Conservation (phyloP, 441 rosid species). For the Sinapis alba region DNA sequence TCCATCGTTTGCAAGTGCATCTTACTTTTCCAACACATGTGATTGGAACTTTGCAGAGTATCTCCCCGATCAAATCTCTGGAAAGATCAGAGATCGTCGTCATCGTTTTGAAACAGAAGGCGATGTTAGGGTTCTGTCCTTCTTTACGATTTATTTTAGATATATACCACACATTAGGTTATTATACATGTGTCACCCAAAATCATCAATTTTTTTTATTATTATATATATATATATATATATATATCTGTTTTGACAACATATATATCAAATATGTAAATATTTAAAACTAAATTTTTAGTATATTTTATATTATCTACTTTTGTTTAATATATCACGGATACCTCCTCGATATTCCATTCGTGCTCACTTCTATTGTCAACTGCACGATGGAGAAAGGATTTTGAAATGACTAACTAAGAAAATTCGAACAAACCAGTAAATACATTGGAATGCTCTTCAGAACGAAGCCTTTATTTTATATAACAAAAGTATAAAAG, state of each 20-base stretch:
- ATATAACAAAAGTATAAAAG: conserved; percentile 16
- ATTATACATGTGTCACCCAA: background rate
- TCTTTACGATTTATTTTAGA: background rate
- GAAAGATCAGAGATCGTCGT: background rate
- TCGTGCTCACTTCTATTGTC: background rate
- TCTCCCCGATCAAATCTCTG: background rate
- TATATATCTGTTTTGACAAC: too few species aligned
- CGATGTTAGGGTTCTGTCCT: background rate
- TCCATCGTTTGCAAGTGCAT: background rate
- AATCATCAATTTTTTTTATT: too few species aligned
- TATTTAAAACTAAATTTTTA: too few species aligned
- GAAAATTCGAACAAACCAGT: too few species aligned
- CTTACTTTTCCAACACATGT: background rate
- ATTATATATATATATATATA: too few species aligned
- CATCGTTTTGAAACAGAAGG: background rate
- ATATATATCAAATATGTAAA: background rate
- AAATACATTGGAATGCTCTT: too few species aligned
- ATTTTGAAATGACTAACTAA: too few species aligned
- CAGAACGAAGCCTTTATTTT: too few species aligned
- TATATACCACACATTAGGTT: background rate
- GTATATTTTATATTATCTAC: background rate
- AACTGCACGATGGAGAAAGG: too few species aligned
- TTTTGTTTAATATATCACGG: background rate
- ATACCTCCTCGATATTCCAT: background rate
- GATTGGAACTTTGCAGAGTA: background rate